Base-by-base conservation (phyloP, 495 filamentous ascomycete species). In the Hyaloscypha variabilis region DNA sequence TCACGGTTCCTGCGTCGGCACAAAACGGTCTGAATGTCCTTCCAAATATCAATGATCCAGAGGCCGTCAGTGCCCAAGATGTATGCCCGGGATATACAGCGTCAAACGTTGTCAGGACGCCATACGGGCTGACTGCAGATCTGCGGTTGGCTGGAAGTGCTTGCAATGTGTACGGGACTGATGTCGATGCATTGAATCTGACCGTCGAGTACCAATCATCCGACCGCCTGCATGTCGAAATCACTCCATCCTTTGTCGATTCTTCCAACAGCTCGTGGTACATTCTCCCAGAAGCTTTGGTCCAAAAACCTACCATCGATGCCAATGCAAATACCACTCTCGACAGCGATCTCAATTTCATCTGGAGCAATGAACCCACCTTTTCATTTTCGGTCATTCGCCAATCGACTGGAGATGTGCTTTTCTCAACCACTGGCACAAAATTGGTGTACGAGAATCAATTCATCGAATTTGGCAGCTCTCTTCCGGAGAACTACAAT, bases 11-110 rank as follows among this genome's bases (percentile, higher is more conserved):
- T 8, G 77, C 85, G 17, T 71, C 73, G 42, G 85, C 82, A 8
- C 83, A 88, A 64, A 61, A 75, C 39, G 90, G 90, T 46, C 81
- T 75, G 23, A 77, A 81, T 21, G 65, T 92, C 36, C 75, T 92
- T 28, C 89, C 92, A 39, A 91, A 92, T 70, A 84, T 94, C 71
- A 69, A 87, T 50, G 91, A 94, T 67, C 87, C 90, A 11, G 54
- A 90, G 36, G 91, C 92, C 19, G 77, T 90, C 58, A 77, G 92
- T 73, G 83, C 88, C 2, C 92, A 95, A 73, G 76, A 80, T 3
- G 85, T 87, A 2, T 96, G 92, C 70, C 90, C 90, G 13, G 92
- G 92, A 6, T 96, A 96, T 74, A 83, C 73, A 25, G 90, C 87
- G 23, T 81, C 79, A 10, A 89, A 91, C 73, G 78, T 93, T 23